Evolutionary conservation across 495 filamentous ascomycete species (phyloP), one percentile per base, ranked within the genome.

Genomic region (Trichocladium antarcticum): DNA sequence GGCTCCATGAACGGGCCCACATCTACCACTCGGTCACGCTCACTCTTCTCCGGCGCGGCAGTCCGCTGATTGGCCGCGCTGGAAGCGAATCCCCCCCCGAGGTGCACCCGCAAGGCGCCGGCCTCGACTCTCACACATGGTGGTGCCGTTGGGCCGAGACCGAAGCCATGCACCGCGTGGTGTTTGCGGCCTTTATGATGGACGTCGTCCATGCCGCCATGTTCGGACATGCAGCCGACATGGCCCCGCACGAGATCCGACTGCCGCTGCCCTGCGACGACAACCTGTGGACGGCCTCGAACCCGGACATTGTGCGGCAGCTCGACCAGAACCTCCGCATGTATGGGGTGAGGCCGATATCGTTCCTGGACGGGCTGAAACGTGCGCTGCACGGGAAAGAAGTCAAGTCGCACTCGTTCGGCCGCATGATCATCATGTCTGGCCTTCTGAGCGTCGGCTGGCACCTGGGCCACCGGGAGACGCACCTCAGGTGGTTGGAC

Each of bases 141-240:
- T 98, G 92, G 92, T 81, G 84, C 50, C 82, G 89, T 42, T 98
- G 92, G 92, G 92, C 95, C 46, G 85, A 87, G 24, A 87, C 86
- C 6, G 92, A 98, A 63, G 85, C 90, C 2, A 95, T 89, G 47
- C 80, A 88, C 42, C 79, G 92, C 34, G 87, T 85, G 1, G 92
- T 90, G 0, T 98, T 96, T 68, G 92, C 85, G 1, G 90, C 92
- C 3, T 98, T 96, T 62, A 86, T 97, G 50, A 77, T 95, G 55
- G 92, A 98, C 61, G 86, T 89, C 8, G 85, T 87, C 11, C 92
- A 98, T 62, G 89, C 90, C 9, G 95, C 87, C 15, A 95, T 98
- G 85, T 98, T 97, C 57, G 92, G 92, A 0, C 92, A 98, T 63
- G 84, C 86, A 1, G 89, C 89, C 2, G 88, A 90, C 41, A 94